phyloP scores from a whole-genome alignment of 148 eudicot species.

The Rhododendron griersonianum region DNA sequence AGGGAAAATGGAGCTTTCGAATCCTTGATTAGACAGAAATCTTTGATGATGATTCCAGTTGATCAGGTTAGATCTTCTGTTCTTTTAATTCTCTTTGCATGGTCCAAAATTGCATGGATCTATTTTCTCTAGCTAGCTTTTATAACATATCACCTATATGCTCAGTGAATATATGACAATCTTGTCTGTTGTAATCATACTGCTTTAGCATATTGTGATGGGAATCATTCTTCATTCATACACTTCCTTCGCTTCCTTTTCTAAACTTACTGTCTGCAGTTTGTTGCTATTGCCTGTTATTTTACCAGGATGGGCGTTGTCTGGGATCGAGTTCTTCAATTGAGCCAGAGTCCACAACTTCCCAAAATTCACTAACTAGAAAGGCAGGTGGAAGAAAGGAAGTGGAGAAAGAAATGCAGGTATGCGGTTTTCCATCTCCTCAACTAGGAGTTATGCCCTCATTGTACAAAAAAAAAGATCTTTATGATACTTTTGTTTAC shows the following conservation, averaged over 20 bases:
- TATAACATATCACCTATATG: background rate
- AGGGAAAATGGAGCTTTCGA: constrained; percentile 97
- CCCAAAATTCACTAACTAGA: constrained; percentile 75
- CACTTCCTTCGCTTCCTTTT: constrained; percentile 1
- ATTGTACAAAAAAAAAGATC: background rate
- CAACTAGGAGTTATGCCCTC: background rate
- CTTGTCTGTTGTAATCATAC: background rate
- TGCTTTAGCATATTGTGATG: background rate
- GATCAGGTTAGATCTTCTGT: constrained; percentile 52
- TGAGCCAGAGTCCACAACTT: constrained; percentile 45
- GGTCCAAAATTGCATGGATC: background rate
- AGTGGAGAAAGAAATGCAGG: constrained; percentile 79
- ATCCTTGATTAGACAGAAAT: constrained; percentile 94
- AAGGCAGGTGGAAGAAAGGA: constrained; percentile 96
- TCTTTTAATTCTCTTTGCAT: background rate
- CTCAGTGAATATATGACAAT: background rate
- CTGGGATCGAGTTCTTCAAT: constrained; percentile 50
- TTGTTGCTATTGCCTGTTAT: constrained; percentile 8
- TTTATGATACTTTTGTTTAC: constrained; percentile 4
- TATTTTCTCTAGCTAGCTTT: background rate
- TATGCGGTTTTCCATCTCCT: constrained; percentile 19
- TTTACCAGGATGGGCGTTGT: constrained; percentile 66
- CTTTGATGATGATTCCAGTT: constrained; percentile 93
- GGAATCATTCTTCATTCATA: background rate
- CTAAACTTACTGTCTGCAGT: constrained; percentile 7